Conservation (phyloP, 1,284 basidiomycete genomes). For the Melanopsichium pennsylvanicum region DNA sequence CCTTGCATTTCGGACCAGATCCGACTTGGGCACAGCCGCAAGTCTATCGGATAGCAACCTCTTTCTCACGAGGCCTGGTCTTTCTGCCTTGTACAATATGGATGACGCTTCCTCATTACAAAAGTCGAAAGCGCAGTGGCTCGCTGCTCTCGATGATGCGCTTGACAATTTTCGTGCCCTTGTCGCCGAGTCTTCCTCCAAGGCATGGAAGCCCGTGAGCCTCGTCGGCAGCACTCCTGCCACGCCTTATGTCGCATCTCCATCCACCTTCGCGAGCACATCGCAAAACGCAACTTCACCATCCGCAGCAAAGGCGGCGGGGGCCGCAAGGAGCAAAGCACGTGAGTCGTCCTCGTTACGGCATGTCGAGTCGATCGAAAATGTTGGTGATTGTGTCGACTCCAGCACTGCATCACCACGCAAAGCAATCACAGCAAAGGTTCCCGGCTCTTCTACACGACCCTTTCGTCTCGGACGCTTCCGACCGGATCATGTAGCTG, state of each 20-base stretch:
- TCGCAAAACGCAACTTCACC: slow-evolving; percentile 5
- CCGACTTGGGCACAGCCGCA: neutral
- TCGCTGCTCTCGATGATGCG: slow-evolving; percentile 47
- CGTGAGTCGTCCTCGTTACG: slow-evolving; percentile 34
- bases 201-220: slow-evolving; percentile 49
- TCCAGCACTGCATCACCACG: slow-evolving; percentile 5
- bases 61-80: neutral
- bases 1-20: no score
- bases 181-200: slow-evolving; percentile 42
- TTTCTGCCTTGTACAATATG: slow-evolving; percentile 4
- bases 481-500: slow-evolving; percentile 65
- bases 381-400: slow-evolving; percentile 11
- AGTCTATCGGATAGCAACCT: no score
- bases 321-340: slow-evolving; percentile 6
- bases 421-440: neutral
- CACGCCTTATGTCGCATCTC: slow-evolving; percentile 21
- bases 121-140: slow-evolving; percentile 50
- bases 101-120: slow-evolving; percentile 32
- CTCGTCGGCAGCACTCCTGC: slow-evolving; percentile 21
- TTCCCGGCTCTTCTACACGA: slow-evolving; percentile 2
- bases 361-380: slow-evolving; percentile 30
- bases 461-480: slow-evolving; percentile 45
- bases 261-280: slow-evolving; percentile 11
- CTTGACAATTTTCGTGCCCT: slow-evolving; percentile 42
- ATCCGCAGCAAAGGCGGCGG: slow-evolving; percentile 1